Base-by-base conservation (phyloP, 116 monocot genomes). In the Papilionanthe hybrid region DNA sequence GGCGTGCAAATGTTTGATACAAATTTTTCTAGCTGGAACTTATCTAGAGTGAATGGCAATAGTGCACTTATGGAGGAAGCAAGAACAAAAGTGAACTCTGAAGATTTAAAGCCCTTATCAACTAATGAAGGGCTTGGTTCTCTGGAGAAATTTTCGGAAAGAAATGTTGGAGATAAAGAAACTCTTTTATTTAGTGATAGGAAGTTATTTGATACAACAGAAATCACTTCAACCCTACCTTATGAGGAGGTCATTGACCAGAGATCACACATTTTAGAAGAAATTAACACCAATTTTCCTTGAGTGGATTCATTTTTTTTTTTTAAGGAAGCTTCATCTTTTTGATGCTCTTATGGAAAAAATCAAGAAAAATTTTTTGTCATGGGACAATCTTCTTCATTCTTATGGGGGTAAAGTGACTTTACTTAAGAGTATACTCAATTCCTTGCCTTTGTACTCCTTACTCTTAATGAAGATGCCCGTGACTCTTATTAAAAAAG, bases 101-200 rank as follows among this genome's bases (percentile, higher is more conserved):
- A 85, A 75, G 82, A 77, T 72, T 57, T 60, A 5, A 72, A 78
- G 47, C 44, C 55, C 18, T 20, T 30, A 81, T 37, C 63, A 77
- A 28, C 58, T 19, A 6, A 42, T 55, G 77, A 42, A 32, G 47
- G 55, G 19, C 25, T 20, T 17, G 73, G 78, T 75, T 42, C 68
- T 1, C 76, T 67, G 86, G 76, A 11, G 55, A 81, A 23, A 44
- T 60, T 72, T 55, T 10, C 18, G 75, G 30, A 71, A 73, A n/a
- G n/a, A 44, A n/a, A 71, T 71, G 28, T 30, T 73, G 73, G 44
- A n/a, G 73, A 44, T 9, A 73, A 5, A 73, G 44, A 44, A 72
- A n/a, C 73, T 8, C 44, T 73, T 20, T 43, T 73, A 20, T 5
- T 44, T 43, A 22, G 43, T 29, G 73, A 73, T 44, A 44, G 43